Evolutionary conservation across 495 filamentous ascomycete genomes (phyloP).

Genomic region (Podospora conica): DNA sequence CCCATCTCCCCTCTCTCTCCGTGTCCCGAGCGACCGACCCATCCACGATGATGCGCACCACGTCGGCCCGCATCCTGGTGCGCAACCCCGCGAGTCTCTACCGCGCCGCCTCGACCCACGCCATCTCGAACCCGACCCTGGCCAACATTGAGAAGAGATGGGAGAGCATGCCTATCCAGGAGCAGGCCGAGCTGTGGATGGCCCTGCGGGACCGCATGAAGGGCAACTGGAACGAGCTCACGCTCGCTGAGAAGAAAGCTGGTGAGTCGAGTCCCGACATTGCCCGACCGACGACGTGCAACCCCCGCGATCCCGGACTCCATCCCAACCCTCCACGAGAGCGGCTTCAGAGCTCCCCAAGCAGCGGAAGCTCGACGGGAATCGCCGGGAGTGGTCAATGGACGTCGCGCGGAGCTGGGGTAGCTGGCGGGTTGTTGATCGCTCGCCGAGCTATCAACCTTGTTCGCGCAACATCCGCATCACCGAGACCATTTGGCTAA

Average conservation of each 20-base stretch:
- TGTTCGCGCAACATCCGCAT: background rate
- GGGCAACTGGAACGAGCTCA: constrained; percentile 91
- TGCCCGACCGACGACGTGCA: background rate
- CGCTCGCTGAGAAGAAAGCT: constrained; percentile 94
- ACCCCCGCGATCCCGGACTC: background rate
- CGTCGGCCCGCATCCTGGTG: constrained; percentile 32
- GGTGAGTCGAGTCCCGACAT: constrained; percentile 55
- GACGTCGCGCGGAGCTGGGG: background rate
- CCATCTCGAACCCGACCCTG: constrained; percentile 94
- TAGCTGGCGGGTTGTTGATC: background rate
- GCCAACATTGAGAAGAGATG: constrained; percentile 99
- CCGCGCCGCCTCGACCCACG: constrained; percentile 67
- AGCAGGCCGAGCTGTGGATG: constrained; percentile 99
- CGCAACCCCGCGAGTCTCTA: constrained; percentile 40
- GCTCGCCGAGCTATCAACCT: background rate
- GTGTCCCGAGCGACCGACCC: constrained; percentile 16
- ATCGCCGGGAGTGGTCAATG: background rate
- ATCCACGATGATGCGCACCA: constrained; percentile 38
- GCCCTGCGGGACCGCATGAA: constrained; percentile 95
- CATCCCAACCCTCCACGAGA: background rate
- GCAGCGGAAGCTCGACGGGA: background rate
- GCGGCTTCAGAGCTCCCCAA: background rate
- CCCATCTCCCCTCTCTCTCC: constrained; percentile 36
- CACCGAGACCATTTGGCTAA: background rate
- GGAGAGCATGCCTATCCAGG: constrained; percentile 93